These are phyloP conservation scores for Hemileccinum rubropunctum DNA, from an alignment of 768 basidiomycete genomes.

Conservation along the genomic window DNA sequence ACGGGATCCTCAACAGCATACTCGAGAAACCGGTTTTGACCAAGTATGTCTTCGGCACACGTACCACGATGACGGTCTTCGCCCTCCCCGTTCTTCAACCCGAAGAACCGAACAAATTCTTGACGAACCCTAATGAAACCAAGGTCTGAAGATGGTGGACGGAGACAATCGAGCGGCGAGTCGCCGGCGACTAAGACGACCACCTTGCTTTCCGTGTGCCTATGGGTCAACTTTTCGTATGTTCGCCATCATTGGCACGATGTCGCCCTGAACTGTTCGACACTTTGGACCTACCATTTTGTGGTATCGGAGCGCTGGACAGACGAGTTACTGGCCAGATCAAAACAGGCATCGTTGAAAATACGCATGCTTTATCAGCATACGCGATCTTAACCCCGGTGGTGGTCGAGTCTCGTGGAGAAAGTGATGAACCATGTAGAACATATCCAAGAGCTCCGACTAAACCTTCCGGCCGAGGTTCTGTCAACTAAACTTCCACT, in stretches of 20 bases:
- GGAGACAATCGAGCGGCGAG: slow-evolving; percentile 12
- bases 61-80: slow-evolving; percentile 25
- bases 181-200: too few relatives aligned
- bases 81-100: slow-evolving; percentile 21
- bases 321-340: slow-evolving; percentile 40
- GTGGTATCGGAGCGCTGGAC: slow-evolving; percentile 33
- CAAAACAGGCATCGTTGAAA: slow-evolving; percentile 34
- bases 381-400: neutral
- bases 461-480: neutral
- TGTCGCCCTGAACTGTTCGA: slow-evolving; percentile 38
- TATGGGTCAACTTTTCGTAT: slow-evolving; percentile 10
- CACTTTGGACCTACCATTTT: slow-evolving; percentile 38
- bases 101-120: slow-evolving; percentile 19
- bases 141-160: slow-evolving; percentile 31
- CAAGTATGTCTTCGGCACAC: slow-evolving; percentile 27
- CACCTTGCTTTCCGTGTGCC: too few relatives aligned
- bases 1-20: slow-evolving; percentile 18
- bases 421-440: too few relatives aligned
- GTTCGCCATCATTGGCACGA: slow-evolving; percentile 37
- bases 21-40: slow-evolving; percentile 21
- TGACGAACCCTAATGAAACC: slow-evolving; percentile 27
- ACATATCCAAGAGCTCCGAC: neutral
- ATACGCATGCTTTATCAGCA: neutral
- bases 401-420: neutral
- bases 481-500: too few relatives aligned